Evolutionary conservation across 23 red algal species (phyloP).

Genomic region (Gracilaria gracilis): DNA sequence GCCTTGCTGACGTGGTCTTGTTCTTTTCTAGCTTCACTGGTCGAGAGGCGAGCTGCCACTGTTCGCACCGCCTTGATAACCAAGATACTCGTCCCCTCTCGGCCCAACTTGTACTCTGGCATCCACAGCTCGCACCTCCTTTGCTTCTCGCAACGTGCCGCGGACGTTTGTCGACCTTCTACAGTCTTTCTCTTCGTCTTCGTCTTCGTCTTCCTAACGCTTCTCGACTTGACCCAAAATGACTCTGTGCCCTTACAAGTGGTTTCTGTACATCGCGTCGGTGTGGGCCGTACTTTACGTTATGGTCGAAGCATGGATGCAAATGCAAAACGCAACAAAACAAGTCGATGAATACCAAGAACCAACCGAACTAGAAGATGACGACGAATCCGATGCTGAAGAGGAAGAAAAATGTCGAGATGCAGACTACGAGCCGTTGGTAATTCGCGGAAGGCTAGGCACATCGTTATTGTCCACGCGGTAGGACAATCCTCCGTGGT

Average conservation of each 20-base stretch:
- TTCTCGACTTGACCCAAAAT: slow-evolving; percentile 18
- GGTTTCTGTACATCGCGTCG: slow-evolving; percentile 70
- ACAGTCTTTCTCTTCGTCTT: neutral
- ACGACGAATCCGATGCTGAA: slow-evolving; percentile 31
- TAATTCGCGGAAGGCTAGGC: neutral
- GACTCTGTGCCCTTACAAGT: slow-evolving; percentile 78
- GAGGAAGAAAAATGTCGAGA: slow-evolving; percentile 46
- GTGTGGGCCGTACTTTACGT: slow-evolving; percentile 65
- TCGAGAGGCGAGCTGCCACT: too few species aligned
- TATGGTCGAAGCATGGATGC: slow-evolving; percentile 67
- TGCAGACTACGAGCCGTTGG: neutral
- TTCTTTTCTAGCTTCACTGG: neutral
- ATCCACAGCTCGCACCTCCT: neutral
- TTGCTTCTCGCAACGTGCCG: neutral
- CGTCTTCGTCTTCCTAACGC: neutral
- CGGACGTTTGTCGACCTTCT: neutral
- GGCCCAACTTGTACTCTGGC: too few species aligned
- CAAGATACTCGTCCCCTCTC: too few species aligned
- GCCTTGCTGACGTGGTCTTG: neutral
- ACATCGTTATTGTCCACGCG: neutral
- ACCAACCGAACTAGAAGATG: neutral
- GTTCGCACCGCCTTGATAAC: too few species aligned
- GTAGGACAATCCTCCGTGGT: neutral
- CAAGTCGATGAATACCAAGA: neutral
- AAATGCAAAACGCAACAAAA: slow-evolving; percentile 27